These are phyloP conservation scores for Aspergillus clavatus DNA, from an alignment of 2,329 filamentous ascomycete genomes.

Conservation along the genomic window DNA sequence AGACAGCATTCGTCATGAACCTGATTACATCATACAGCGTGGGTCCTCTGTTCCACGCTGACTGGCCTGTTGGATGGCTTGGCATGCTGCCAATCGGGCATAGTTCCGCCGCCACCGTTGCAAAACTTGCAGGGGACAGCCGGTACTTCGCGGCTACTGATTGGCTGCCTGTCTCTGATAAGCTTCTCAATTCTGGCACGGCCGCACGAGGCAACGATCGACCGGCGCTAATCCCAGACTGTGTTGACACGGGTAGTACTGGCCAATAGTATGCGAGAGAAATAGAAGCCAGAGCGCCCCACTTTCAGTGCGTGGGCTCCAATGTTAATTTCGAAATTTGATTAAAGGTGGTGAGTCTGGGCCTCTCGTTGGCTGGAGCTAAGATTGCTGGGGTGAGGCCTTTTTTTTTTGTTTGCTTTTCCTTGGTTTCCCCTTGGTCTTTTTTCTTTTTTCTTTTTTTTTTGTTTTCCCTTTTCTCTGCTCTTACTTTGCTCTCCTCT, in stretches of 20 bases:
- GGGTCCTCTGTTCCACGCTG: neutral
- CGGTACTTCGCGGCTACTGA: neutral
- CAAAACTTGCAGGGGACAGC: constrained; percentile 5
- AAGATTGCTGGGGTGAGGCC: too few relatives aligned
- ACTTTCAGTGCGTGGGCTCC: constrained; percentile 6
- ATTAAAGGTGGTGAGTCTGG: neutral
- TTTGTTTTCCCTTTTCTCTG: neutral
- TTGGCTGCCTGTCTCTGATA: constrained; percentile 11
- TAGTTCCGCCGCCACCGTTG: constrained; percentile 4
- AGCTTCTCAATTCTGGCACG: constrained; percentile 18
- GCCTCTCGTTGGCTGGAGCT: too few relatives aligned
- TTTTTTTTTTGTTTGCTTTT: neutral
- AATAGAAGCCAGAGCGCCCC: constrained; percentile 1
- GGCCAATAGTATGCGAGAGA: neutral
- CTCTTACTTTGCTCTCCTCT: too few relatives aligned
- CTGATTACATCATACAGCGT: constrained; percentile 13
- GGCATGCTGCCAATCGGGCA: constrained; percentile 6
- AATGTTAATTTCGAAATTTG: neutral
- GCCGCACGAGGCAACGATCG: constrained; percentile 21
- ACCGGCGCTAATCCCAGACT: constrained; percentile 13
- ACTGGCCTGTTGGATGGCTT: constrained; percentile 2
- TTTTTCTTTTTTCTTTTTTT: neutral
- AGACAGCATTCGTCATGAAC: neutral
- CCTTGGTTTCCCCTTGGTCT: neutral
- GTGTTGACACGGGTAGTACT: constrained; percentile 12